These are phyloP conservation scores for Nannochloris sp. DNA, from an alignment of 139 green algal species.

Conservation along the genomic window DNA sequence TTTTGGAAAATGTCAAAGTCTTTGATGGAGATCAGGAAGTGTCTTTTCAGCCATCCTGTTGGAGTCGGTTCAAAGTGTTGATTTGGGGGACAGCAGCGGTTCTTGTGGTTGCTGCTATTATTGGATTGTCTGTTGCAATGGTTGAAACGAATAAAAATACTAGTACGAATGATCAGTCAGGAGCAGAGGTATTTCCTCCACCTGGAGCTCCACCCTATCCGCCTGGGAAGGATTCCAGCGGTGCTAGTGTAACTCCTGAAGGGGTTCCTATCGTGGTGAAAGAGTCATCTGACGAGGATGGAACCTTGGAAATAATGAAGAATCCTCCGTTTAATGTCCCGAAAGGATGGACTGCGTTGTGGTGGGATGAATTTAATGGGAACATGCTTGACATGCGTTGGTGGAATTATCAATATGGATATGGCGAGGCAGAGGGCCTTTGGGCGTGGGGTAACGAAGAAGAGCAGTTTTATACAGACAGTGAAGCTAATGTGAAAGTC, in stretches of 20 bases:
- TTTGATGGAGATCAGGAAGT: slow-evolving; percentile 1
- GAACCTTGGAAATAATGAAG: slow-evolving; percentile 1
- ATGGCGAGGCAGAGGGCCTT: slow-evolving; percentile 10
- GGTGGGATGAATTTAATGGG: slow-evolving; percentile 30
- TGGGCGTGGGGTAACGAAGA: slow-evolving; percentile 36
- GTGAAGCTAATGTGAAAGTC: slow-evolving; percentile 22
- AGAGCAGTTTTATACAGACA: slow-evolving; percentile 23
- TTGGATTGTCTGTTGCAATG: slow-evolving; percentile 18
- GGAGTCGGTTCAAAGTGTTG: slow-evolving; percentile 16
- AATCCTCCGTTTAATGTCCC: slow-evolving; percentile 9
- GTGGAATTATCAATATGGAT: slow-evolving; percentile 21
- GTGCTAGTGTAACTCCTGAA: background rate
- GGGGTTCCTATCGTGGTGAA: background rate
- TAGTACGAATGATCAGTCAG: background rate
- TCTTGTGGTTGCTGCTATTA: slow-evolving; percentile 8
- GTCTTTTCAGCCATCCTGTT: slow-evolving; percentile 4
- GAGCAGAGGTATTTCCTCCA: too few relatives aligned
- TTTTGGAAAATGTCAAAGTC: background rate
- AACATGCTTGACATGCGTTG: slow-evolving; percentile 1
- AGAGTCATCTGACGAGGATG: background rate
- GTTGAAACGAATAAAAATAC: background rate
- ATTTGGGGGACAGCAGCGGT: slow-evolving; percentile 10
- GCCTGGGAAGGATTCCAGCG: too few relatives aligned
- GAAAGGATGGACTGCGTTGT: background rate
- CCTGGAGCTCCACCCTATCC: too few relatives aligned